Evolutionary conservation across 192 early-diverging fungal species (phyloP), one percentile per base, ranked within the genome.

Genomic region (Coemansia erecta): DNA sequence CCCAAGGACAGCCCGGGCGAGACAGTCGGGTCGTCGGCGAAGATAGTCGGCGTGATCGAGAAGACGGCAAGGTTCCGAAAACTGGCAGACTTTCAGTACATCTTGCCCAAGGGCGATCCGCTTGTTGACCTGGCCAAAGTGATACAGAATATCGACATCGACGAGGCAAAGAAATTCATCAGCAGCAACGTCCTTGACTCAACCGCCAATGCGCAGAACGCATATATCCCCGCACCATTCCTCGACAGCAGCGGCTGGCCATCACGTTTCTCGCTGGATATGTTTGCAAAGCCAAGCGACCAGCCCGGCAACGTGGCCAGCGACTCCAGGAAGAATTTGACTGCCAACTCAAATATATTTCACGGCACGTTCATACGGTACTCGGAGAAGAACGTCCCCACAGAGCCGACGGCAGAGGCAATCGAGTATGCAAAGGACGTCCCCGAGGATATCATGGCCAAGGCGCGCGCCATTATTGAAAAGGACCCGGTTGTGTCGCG

Each of bases 51-150:
- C 0, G 28, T 80, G 14, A 58, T 80, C 14, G 67, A 71, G 44
- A 80, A 71, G 33, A 71, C 77, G 2, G 77, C 63, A 43, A 64
- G 77, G 5, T 80, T 80, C 54, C 71, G 77, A 37, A 75, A 48
- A 23, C 70, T 79, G 3, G 62, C 76, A 3, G 70, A 79, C 41
- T 79, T 79, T 19, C 76, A 79, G 24, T 68, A 60, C 45, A 39
- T 79, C 5, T 31, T 60, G n/a, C 51, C 62, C 10, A 62, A 64
- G 54, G 47, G 26, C 3, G 77, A 75, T 19, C 64, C 68, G 13
- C 21, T 80, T 18, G 11, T 42, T 14, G 33, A 40, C 13, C 45
- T 75, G 18, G 12, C 61, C 0, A 18, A 41, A 0, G 53, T 46
- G 3, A n/a, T 71, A 2, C 37, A 19, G 4, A 40, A 39, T 15